Evolutionary conservation across 768 basidiomycete genomes (phyloP).

Genomic region (Boletellus sp.): DNA sequence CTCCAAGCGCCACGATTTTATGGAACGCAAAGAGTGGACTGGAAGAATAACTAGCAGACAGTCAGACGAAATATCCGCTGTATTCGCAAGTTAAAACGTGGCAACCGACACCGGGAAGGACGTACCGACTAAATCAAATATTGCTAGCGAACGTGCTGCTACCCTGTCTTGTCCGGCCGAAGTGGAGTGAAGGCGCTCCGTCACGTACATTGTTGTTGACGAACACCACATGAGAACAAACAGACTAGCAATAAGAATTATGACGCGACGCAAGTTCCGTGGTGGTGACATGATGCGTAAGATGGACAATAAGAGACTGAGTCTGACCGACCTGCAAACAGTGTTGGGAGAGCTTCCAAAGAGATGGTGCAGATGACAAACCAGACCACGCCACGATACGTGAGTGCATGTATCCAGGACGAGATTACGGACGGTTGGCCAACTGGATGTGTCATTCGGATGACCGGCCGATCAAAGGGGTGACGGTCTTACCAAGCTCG

Average conservation of each 20-base stretch:
- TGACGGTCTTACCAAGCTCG: not conserved
- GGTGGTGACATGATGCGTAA: conserved; percentile 7
- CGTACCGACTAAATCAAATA: conserved; percentile 17
- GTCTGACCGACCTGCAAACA: conserved; percentile 11
- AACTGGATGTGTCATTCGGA: conserved; percentile 1
- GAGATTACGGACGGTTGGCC: conserved; percentile 1
- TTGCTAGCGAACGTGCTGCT: not conserved
- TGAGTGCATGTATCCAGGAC: conserved; percentile 9
- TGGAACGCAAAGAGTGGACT: conserved; percentile 3
- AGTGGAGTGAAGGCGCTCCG: not conserved
- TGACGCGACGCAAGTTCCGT: conserved; percentile 5
- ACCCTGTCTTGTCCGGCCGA: not conserved
- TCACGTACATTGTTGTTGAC: conserved; percentile 1
- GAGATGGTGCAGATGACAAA: conserved; percentile 1
- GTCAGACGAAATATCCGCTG: conserved; percentile 23
- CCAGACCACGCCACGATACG: conserved; percentile 12
- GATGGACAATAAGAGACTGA: conserved; percentile 13
- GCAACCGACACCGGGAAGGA: not conserved
- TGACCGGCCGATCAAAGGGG: not conserved
- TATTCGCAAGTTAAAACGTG: not conserved
- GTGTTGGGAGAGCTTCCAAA: not conserved
- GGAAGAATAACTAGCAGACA: conserved; percentile 9
- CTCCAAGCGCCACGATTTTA: conserved; percentile 1
- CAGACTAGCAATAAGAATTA: conserved; percentile 2
- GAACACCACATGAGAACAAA: conserved; percentile 14